Base-by-base conservation (phyloP, 768 basidiomycete species). In the Lyophyllum decastes region DNA sequence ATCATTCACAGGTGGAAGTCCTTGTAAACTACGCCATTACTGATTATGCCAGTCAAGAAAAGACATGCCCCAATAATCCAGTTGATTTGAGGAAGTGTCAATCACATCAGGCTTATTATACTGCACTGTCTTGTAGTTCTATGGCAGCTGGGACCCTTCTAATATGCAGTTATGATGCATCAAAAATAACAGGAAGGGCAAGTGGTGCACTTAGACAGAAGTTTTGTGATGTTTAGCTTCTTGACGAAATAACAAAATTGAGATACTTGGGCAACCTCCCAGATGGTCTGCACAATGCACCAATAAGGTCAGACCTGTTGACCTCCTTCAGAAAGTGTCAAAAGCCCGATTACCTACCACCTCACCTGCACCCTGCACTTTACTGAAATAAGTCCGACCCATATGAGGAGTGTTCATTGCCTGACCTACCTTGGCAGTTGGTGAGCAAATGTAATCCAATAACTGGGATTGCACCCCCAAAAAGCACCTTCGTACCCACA, bases 81-180 rank as follows among this genome's bases (percentile, higher is more conserved):
- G 52, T 61, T 1, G 47, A 61, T 21, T 27, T 57, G 1, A 10
- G 21, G 2, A 56, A 56, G 10, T 60, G 53, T 66, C n/a, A 52
- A 1, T 60, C 50, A 21, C 67, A 71, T 62, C 63, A 66, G 47
- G 54, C 68, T 11, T 60, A 59, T 25, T 75, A 75, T 53, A 73
- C 72, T 0, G 62, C 67, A 10, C 57, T 76, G 0, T 75, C 73
- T 10, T 44, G 67, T 24, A 64, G 68, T 56, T 41, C 63, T 7
- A 56, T 54, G 4, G 61, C 67, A 11, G 58, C 49, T 17, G 62
- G 62, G 1, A 73, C 69, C 9, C 44, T 45, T 45, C 6, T 45
- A 12, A 1, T 45, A 4, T 11, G 12, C 21, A 11, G 22, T 5
- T 47, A 54, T 35, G 59, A 40, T 21, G 38, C 19, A 21, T 26